Evolutionary conservation across 2,329 filamentous ascomycete species (phyloP).

Genomic region (Colletotrichum euphorbiae): DNA sequence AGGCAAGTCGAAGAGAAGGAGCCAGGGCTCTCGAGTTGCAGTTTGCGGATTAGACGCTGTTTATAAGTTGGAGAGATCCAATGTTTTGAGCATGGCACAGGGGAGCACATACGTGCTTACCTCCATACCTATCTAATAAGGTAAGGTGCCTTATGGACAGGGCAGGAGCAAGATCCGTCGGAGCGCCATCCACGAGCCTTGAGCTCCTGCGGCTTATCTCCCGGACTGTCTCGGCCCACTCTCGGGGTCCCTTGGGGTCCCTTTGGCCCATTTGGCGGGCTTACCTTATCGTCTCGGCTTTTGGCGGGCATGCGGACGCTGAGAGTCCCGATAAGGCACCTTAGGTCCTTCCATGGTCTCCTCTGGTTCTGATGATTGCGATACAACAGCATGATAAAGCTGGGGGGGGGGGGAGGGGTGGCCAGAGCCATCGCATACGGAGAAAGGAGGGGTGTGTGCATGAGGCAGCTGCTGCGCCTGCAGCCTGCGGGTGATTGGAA

Average conservation of each 20-base stretch:
- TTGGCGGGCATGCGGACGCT: constrained; percentile 7
- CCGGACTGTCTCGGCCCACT: too few relatives aligned
- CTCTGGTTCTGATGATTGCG: not conserved
- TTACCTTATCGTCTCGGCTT: constrained; percentile 26
- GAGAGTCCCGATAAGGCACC: constrained; percentile 2
- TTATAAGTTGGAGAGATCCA: too few relatives aligned
- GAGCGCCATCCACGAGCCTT: not conserved
- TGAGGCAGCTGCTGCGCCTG: not conserved
- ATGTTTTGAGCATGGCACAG: too few relatives aligned
- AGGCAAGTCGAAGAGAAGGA: too few relatives aligned
- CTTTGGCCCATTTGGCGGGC: not conserved
- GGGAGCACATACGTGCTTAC: too few relatives aligned
- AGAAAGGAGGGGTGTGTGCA: constrained; percentile 8
- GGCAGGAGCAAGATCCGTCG: too few relatives aligned
- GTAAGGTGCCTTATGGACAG: too few relatives aligned
- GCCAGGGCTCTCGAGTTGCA: too few relatives aligned
- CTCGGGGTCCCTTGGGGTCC: too few relatives aligned
- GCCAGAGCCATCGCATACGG: not conserved
- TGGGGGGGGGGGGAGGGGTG: constrained; percentile 37
- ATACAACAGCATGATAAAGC: constrained; percentile 32
- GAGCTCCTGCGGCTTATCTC: constrained; percentile 7
- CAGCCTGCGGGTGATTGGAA: not conserved
- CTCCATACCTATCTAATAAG: too few relatives aligned
- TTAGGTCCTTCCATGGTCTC: not conserved
- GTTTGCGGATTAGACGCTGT: too few relatives aligned